These are phyloP conservation scores for Trametes punicea DNA, from an alignment of 768 basidiomycete species.

Conservation along the genomic window DNA sequence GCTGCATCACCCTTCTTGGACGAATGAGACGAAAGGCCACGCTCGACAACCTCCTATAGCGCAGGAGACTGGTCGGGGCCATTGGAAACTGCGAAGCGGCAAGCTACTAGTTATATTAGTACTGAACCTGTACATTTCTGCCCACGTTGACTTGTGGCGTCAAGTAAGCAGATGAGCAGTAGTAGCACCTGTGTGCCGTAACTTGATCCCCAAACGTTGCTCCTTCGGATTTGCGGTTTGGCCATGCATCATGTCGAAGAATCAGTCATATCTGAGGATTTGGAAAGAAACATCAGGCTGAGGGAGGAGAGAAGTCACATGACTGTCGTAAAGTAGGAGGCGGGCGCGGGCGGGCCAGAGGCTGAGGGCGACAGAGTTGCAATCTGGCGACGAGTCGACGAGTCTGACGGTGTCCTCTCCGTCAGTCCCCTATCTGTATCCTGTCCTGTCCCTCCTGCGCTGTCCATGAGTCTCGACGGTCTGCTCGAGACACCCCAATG, in stretches of 20 bases:
- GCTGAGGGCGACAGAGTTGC: conserved; percentile 6
- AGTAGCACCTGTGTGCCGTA: no score
- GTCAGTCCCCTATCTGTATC: background rate
- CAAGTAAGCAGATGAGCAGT: background rate
- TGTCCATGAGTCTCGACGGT: conserved; percentile 4
- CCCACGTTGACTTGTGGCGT: no score
- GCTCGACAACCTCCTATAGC: background rate
- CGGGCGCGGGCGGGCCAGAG: conserved; percentile 9
- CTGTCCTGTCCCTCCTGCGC: background rate
- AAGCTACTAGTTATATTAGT: no score
- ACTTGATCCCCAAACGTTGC: no score
- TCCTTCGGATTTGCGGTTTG: no score
- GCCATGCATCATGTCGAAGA: no score
- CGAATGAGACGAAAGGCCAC: background rate
- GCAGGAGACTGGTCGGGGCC: no score
- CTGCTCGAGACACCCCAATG: conserved; percentile 14
- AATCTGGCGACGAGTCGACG: conserved; percentile 15
- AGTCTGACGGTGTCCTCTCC: conserved; percentile 4
- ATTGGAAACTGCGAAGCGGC: no score
- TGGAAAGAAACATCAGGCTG: background rate
- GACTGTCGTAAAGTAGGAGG: conserved; percentile 3
- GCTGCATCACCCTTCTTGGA: background rate
- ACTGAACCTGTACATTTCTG: no score
- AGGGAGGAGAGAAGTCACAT: conserved; percentile 10
- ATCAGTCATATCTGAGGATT: background rate